Conservation (phyloP, 768 basidiomycete species). For the Mycena epipterygia region DNA sequence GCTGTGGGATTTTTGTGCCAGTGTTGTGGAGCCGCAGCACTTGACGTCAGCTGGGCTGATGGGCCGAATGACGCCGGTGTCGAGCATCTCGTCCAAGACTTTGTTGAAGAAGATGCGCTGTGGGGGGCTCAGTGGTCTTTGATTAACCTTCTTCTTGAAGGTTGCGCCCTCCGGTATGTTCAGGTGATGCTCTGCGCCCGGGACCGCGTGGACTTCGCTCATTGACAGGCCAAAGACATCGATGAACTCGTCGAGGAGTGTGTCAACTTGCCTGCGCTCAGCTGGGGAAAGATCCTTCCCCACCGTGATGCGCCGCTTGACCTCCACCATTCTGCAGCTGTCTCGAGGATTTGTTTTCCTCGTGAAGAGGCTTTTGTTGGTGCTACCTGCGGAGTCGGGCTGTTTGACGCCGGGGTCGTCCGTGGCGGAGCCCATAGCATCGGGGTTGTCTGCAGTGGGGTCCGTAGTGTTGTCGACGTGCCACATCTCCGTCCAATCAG, state of each 20-base stretch:
- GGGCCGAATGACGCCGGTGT: conserved; percentile 15
- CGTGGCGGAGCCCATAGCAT: too few relatives aligned
- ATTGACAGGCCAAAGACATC: neutral
- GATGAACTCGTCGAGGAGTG: neutral
- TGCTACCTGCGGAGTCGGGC: neutral
- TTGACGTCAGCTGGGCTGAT: conserved; percentile 29
- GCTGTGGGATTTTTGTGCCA: conserved; percentile 32
- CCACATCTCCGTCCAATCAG: neutral
- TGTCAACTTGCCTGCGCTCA: neutral
- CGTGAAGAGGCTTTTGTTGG: neutral
- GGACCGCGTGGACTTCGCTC: conserved; percentile 42
- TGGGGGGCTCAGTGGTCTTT: conserved; percentile 38
- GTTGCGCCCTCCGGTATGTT: conserved; percentile 31
- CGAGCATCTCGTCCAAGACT: conserved; percentile 41
- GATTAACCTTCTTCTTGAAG: conserved; percentile 34
- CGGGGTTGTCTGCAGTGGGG: too few relatives aligned
- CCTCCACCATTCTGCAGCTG: conserved; percentile 35
- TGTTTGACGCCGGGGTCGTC: neutral
- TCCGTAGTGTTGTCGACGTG: neutral
- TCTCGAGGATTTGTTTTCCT: conserved; percentile 27
- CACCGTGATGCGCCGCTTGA: conserved; percentile 33
- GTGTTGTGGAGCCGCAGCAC: conserved; percentile 20
- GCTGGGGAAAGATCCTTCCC: conserved; percentile 11
- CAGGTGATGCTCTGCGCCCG: conserved; percentile 36
- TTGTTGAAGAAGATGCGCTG: conserved; percentile 37